phyloP scores from a whole-genome alignment of 768 basidiomycete genomes.

The Rhodocollybia butyracea region DNA sequence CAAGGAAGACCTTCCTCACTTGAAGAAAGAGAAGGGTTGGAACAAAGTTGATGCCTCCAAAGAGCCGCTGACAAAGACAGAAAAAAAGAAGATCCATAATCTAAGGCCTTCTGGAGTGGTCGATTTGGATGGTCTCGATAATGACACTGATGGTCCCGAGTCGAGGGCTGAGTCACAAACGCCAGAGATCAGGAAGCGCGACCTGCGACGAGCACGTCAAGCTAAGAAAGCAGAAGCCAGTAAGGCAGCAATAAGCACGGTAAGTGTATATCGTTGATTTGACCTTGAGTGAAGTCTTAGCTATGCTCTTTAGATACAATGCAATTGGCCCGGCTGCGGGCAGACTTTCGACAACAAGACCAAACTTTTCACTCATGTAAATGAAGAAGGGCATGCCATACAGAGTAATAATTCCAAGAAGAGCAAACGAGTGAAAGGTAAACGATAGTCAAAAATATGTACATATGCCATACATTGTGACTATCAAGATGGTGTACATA shows the following conservation, averaged over 20 bases:
- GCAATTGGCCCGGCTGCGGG: conserved; percentile 71
- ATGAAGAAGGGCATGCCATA: conserved; percentile 65
- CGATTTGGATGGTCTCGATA: not conserved
- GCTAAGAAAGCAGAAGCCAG: conserved; percentile 58
- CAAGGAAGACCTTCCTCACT: conserved; percentile 4
- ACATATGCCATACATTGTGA: too few species aligned
- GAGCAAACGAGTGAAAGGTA: conserved; percentile 27
- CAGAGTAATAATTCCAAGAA: conserved; percentile 34
- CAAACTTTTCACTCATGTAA: conserved; percentile 72
- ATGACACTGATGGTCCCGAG: not conserved
- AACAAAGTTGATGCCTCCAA: not conserved
- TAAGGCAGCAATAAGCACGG: conserved; percentile 24
- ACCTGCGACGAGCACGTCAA: conserved; percentile 77
- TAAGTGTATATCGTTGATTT: not conserved
- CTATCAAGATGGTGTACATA: too few species aligned
- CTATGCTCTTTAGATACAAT: conserved; percentile 5
- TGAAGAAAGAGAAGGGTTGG: not conserved
- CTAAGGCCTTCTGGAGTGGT: not conserved
- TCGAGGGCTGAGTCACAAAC: conserved; percentile 14
- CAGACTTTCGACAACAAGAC: conserved; percentile 63
- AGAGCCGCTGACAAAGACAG: not conserved
- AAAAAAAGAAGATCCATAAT: not conserved
- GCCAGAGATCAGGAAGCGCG: conserved; percentile 17
- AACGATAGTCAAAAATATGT: conserved; percentile 24
- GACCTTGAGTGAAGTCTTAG: not conserved